Percentiles rank a stretch among this genome's conserved stretches.
Evolutionary conservation across 768 basidiomycete genomes (phyloP).

Genomic region (Pulveroboletus sp.): DNA sequence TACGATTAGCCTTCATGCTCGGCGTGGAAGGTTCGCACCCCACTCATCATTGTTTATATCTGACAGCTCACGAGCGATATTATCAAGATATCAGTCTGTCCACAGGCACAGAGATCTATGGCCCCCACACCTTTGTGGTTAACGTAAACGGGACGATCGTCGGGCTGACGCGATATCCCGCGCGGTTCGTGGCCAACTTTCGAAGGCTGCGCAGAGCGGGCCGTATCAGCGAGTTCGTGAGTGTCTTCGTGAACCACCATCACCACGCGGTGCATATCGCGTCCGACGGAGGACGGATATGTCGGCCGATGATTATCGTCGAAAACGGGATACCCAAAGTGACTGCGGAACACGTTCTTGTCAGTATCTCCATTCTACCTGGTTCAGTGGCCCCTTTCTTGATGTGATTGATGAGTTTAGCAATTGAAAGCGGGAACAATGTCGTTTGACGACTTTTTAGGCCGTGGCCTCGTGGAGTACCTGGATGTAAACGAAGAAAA

Average conservation of each 20-base stretch:
- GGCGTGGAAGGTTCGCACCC: slow-evolving; percentile 82
- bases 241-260: slow-evolving; percentile 94
- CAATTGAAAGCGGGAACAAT: slow-evolving; percentile 75
- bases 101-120: slow-evolving; percentile 95
- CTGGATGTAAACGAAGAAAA: slow-evolving; percentile 99
- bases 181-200: slow-evolving; percentile 86
- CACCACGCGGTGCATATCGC: slow-evolving; percentile 95
- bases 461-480: slow-evolving; percentile 92
- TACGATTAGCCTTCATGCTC: slow-evolving; percentile 87
- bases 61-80: slow-evolving; percentile 13
- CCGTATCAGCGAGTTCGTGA: slow-evolving; percentile 92
- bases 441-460: slow-evolving; percentile 92
- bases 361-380: slow-evolving; percentile 29
- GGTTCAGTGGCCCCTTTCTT: neutral
- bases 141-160: slow-evolving; percentile 97
- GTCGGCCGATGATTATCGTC: slow-evolving; percentile 96
- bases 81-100: slow-evolving; percentile 78
- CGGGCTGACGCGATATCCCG: slow-evolving; percentile 84
- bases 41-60: slow-evolving; percentile 6
- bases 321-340: slow-evolving; percentile 79
- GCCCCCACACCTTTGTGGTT: slow-evolving; percentile 88
- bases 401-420: slow-evolving; percentile 35
- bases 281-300: slow-evolving; percentile 95
- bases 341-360: slow-evolving; percentile 73
- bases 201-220: slow-evolving; percentile 90